These are phyloP conservation scores for Eremothecium cymbalariae DNA, from an alignment of 1,139 yeast genomes.

Conservation along the genomic window DNA sequence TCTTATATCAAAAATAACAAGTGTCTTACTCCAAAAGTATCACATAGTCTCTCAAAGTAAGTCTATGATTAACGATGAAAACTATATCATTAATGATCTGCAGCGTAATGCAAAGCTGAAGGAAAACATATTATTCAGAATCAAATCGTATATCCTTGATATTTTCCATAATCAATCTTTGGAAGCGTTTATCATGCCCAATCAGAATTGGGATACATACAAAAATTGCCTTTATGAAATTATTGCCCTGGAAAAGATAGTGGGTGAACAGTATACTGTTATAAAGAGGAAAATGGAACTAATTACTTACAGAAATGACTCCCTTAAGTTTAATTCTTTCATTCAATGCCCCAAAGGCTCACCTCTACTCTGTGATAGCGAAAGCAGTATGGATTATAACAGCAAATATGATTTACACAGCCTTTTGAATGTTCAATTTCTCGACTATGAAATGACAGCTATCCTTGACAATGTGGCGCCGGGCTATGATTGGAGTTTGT, in stretches of 20 bases:
- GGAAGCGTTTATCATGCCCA: constrained; percentile 72
- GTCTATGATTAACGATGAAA: constrained; percentile 33
- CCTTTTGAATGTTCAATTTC: constrained; percentile 14
- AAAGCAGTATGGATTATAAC: constrained; percentile 3
- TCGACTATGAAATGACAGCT: constrained; percentile 22
- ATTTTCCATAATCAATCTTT: constrained; percentile 49
- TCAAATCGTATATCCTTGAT: constrained; percentile 36
- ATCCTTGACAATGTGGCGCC: constrained; percentile 24
- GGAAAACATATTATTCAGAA: constrained; percentile 21
- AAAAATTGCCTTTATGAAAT: constrained; percentile 45
- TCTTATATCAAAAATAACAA: constrained; percentile 54
- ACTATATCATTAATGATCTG: constrained; percentile 34
- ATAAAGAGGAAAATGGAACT: constrained; percentile 48
- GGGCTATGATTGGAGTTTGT: constrained; percentile 29
- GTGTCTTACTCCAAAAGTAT: constrained; percentile 40
- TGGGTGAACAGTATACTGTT: constrained; percentile 20
- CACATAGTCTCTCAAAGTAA: constrained; percentile 27
- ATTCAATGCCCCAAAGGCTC: constrained; percentile 12
- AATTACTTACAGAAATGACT: constrained; percentile 61
- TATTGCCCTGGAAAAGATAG: constrained; percentile 31
- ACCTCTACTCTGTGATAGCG: constrained; percentile 3
- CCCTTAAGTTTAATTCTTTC: constrained; percentile 47
- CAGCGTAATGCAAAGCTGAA: constrained; percentile 31
- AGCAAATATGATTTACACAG: constrained; percentile 5
- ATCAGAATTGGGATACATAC: constrained; percentile 50